Evolutionary conservation across 805 yeast genomes (phyloP).

Genomic region (Hanseniaspora nectarophila): DNA sequence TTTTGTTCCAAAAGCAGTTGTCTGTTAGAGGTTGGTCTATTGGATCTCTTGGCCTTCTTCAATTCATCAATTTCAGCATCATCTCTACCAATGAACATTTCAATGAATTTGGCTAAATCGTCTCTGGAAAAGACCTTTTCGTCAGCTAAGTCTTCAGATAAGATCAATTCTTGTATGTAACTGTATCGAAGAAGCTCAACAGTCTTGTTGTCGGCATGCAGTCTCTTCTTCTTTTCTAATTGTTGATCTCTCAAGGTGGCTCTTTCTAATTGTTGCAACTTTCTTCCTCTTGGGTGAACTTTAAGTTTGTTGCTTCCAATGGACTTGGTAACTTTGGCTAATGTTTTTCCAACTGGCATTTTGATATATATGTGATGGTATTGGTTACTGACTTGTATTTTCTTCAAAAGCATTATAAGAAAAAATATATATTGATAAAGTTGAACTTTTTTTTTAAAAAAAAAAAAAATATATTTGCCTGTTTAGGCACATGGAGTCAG

Average conservation of each 20-base stretch:
- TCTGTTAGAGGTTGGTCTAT: conserved; percentile 67
- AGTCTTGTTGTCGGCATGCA: conserved; percentile 46
- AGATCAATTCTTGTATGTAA: conserved; percentile 50
- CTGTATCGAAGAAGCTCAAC: conserved; percentile 47
- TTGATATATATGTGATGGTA: not conserved
- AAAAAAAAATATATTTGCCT: not conserved
- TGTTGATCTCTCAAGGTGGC: conserved; percentile 80
- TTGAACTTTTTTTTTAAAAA: not conserved
- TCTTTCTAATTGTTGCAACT: conserved; percentile 67
- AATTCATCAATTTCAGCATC: conserved; percentile 63
- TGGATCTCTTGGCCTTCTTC: conserved; percentile 59
- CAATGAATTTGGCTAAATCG: conserved; percentile 51
- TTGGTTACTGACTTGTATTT: too few relatives aligned
- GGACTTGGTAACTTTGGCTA: conserved; percentile 27
- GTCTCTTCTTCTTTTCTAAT: conserved; percentile 46
- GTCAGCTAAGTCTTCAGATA: conserved; percentile 30
- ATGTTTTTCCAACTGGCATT: conserved; percentile 29
- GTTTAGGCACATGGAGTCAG: not conserved
- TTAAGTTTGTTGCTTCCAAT: conserved; percentile 23
- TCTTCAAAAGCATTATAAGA: too few relatives aligned
- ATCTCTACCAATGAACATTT: conserved; percentile 52
- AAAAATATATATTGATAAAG: too few relatives aligned
- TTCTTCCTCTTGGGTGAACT: conserved; percentile 79
- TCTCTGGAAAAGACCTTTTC: conserved; percentile 37
- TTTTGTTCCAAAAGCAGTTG: conserved; percentile 57